phyloP scores from a whole-genome alignment of 148 eudicot genomes.

The Cornus florida region DNA sequence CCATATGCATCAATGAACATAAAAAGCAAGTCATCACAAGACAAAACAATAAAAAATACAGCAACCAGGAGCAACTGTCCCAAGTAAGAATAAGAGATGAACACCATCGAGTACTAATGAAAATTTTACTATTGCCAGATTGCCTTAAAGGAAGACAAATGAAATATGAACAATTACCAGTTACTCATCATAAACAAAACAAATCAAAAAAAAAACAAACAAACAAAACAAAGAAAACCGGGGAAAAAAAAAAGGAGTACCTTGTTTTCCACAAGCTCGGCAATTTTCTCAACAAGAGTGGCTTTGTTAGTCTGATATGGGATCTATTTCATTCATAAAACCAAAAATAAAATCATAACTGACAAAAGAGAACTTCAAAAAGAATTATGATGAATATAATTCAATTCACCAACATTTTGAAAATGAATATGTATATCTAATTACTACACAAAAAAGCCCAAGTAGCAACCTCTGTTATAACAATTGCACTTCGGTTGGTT shows the following conservation, averaged over 20 bases:
- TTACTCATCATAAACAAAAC: neutral
- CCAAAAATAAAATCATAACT: too few species aligned
- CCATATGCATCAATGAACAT: neutral
- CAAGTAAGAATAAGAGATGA: neutral
- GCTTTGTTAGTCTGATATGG: conserved; percentile 99
- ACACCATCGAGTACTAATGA: neutral
- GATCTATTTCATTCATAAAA: conserved; percentile 55
- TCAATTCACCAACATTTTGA: neutral
- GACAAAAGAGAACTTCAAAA: neutral
- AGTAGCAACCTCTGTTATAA: conserved; percentile 75
- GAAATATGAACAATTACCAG: neutral
- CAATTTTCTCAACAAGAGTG: conserved; percentile 85
- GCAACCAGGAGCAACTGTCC: neutral
- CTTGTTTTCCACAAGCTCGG: conserved; percentile 90
- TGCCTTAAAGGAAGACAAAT: neutral
- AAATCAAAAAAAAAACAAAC: too few species aligned
- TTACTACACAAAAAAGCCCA: conserved; percentile 1
- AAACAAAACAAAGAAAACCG: too few species aligned
- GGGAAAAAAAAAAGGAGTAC: conserved; percentile 29
- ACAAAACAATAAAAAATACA: neutral
- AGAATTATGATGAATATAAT: conserved; percentile 8
- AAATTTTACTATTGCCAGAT: conserved; percentile 3
- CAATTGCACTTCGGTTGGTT: conserved; percentile 73
- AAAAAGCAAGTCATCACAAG: neutral
- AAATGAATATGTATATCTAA: neutral